These are phyloP conservation scores for Xylaria sp. DNA, from an alignment of 2,329 filamentous ascomycete genomes.

Conservation along the genomic window DNA sequence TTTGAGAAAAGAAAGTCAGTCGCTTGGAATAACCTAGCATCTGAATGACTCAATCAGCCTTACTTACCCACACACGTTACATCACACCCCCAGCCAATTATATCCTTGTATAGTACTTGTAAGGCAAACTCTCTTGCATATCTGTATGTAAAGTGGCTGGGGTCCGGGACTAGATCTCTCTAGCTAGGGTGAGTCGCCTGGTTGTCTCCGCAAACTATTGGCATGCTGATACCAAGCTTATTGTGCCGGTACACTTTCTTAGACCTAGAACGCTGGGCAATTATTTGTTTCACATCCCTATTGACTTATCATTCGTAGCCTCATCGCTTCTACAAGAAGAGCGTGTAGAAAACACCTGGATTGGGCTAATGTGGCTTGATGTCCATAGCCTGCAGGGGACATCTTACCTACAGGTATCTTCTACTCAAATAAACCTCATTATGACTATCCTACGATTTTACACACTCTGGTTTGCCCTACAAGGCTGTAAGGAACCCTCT, in stretches of 20 bases:
- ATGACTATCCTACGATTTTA: not conserved
- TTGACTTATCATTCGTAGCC: slow-evolving; percentile 27
- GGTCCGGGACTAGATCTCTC: slow-evolving; percentile 10
- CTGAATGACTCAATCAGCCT: slow-evolving; percentile 29
- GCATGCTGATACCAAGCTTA: slow-evolving; percentile 3
- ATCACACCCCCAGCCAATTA: not conserved
- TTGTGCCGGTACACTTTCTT: not conserved
- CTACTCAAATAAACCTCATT: not conserved
- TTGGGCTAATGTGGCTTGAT: slow-evolving; percentile 4
- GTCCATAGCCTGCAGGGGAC: slow-evolving; percentile 27
- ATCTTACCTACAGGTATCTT: not conserved
- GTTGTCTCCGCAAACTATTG: slow-evolving; percentile 4
- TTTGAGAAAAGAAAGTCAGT: not conserved
- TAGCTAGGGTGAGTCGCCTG: not conserved
- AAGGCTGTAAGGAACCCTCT: slow-evolving; percentile 16
- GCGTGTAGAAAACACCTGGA: slow-evolving; percentile 5
- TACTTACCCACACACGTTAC: slow-evolving; percentile 12
- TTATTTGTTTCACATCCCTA: not conserved
- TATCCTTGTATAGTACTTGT: slow-evolving; percentile 18
- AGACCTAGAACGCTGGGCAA: not conserved
- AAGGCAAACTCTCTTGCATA: slow-evolving; percentile 14
- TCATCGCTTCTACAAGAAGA: slow-evolving; percentile 5
- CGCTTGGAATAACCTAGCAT: not conserved
- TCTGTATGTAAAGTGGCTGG: slow-evolving; percentile 18
- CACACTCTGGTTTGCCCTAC: slow-evolving; percentile 16